Base-by-base conservation (phyloP, 805 yeast genomes). In the Saccharomycopsis schoenii region DNA sequence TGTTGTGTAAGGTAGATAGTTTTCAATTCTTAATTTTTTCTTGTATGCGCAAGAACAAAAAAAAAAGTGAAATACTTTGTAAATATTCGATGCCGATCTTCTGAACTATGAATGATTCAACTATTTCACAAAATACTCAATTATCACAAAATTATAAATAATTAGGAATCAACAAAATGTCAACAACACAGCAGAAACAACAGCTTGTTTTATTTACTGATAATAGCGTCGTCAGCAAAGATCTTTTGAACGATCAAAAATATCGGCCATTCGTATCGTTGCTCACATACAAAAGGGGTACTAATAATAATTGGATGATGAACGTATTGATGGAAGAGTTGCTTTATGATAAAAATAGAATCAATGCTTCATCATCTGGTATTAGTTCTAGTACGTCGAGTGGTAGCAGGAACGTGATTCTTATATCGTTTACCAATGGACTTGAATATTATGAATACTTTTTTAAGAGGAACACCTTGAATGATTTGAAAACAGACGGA, bases 291-390 rank as follows among this genome's bases (percentile, higher is more conserved):
- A 24, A 55, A 21, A 58, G 56, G n/a, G 64, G 61, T 5, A 61
- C 66, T 8, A 40, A 37, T n/a, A 59, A 61, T 10, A 21, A 40
- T 8, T 63, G 66, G 66, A 37, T 63, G 34, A 50, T 58, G 2
- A 59, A 56, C 17, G n/a, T 58, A n/a, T 42, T 63, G 37, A 57
- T 62, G 21, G 62, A 63, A 43, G 25, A 54, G 25, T 34, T 63
- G 11, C 50, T 57, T 8, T 43, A 51, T 34, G 57, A 55, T 4
- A 61, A 58, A 29, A 55, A 42, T 19, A 19, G 64, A 19, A 39
- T 61, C 10, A 63, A 63, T 50, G 19, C 41, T 4, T 41, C 54
- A 24, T 25, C 17, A 4, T 54, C 51, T 37, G 34, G 21, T 9
- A 11, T n/a, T 12, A n/a, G 12, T 17, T n/a, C 24, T 9, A 29